phyloP scores from a whole-genome alignment of 1,284 basidiomycete genomes.

The Ustilago curta region DNA sequence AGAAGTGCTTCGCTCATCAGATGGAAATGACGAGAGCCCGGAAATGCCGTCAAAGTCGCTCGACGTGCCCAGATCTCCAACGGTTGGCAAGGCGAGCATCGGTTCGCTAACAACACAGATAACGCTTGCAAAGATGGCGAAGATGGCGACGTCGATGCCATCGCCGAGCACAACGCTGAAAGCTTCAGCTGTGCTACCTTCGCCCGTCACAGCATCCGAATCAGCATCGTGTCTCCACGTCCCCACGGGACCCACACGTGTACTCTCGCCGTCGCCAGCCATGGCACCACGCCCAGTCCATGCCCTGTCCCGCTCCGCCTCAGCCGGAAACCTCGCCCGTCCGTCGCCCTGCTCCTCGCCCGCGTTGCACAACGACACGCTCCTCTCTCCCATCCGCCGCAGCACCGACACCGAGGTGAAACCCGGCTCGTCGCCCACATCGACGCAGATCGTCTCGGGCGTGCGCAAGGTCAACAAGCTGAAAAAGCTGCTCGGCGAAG shows the following conservation, averaged over 20 bases:
- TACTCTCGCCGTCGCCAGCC: background rate
- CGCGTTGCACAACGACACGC: background rate
- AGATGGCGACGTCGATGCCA: too few relatives aligned
- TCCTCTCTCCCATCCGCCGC: background rate
- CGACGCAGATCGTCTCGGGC: conserved; percentile 31
- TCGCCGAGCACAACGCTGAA: background rate
- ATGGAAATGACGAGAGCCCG: too few relatives aligned
- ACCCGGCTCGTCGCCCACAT: background rate
- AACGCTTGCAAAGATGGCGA: background rate
- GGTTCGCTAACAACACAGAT: background rate
- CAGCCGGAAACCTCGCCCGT: conserved; percentile 15
- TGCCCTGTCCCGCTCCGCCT: conserved; percentile 19
- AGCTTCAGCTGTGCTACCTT: background rate
- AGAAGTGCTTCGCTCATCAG: too few relatives aligned
- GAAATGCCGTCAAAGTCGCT: too few relatives aligned
- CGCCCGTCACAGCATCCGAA: background rate
- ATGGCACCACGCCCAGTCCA: background rate
- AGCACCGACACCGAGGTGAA: background rate
- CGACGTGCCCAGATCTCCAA: conserved; percentile 1
- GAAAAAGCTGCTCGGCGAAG: conserved; percentile 34
- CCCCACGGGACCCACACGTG: background rate
- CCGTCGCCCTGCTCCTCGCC: background rate
- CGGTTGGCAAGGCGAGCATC: too few relatives aligned
- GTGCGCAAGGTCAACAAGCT: conserved; percentile 38
- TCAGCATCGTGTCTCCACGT: background rate